Percentiles rank a stretch among this genome's conserved stretches.
Conservation (phyloP, 2,329 filamentous ascomycete species). For the Penicillium nordicum region DNA sequence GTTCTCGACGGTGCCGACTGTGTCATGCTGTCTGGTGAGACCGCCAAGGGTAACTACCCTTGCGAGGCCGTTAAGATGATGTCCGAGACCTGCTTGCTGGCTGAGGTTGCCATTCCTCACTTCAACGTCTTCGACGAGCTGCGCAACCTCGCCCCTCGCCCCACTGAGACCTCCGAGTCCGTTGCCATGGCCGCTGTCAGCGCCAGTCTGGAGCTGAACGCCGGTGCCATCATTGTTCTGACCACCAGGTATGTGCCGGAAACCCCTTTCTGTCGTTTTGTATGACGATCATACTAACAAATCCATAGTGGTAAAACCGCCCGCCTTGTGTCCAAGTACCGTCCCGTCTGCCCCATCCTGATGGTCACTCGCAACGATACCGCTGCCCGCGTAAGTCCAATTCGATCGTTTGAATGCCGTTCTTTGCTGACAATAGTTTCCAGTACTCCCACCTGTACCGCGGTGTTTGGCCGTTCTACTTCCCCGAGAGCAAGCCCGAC, state of each 20-base stretch:
- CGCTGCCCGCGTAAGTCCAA: slow-evolving; percentile 63
- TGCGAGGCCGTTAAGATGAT: slow-evolving; percentile 92
- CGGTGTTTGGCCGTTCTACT: slow-evolving; percentile 96
- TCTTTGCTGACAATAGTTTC: slow-evolving; percentile 14
- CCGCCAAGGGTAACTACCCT: slow-evolving; percentile 95
- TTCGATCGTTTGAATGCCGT: not conserved
- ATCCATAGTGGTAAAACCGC: slow-evolving; percentile 74
- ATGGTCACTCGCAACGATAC: slow-evolving; percentile 90
- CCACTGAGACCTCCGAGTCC: slow-evolving; percentile 84
- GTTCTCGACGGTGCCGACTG: slow-evolving; percentile 97
- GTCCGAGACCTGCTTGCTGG: slow-evolving; percentile 95
- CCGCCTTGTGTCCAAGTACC: slow-evolving; percentile 95
- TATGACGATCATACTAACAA: slow-evolving; percentile 20
- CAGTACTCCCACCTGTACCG: slow-evolving; percentile 90
- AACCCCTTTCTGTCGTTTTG: not conserved
- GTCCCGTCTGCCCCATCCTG: slow-evolving; percentile 97
- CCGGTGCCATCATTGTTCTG: slow-evolving; percentile 90
- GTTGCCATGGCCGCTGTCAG: slow-evolving; percentile 97
- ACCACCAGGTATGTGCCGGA: slow-evolving; percentile 67
- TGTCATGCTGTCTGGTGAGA: slow-evolving; percentile 99
- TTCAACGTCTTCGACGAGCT: slow-evolving; percentile 96
- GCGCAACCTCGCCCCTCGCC: slow-evolving; percentile 75
- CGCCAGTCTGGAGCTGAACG: slow-evolving; percentile 92
- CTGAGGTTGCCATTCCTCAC: slow-evolving; percentile 96
- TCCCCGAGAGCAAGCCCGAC: slow-evolving; percentile 90